These are phyloP conservation scores for Excoecaria agallocha DNA, from an alignment of 345 rosid genomes.

Conservation along the genomic window DNA sequence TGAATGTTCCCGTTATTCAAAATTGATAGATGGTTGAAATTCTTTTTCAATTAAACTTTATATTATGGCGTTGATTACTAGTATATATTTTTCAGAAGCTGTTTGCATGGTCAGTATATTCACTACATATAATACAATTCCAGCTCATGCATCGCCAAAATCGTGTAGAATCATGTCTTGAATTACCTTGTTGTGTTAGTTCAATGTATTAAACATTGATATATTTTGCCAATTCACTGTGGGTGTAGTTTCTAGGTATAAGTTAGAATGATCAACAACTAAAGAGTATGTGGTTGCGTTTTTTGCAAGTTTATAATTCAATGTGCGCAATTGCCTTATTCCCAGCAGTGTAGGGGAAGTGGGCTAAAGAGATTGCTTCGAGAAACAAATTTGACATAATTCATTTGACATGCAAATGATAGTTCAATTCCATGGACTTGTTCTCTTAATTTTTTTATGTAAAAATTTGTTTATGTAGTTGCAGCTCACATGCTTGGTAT, in stretches of 20 bases:
- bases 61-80: background rate
- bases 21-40: background rate
- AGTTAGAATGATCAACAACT: background rate
- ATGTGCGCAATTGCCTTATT: background rate
- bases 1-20: background rate
- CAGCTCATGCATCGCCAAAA: background rate
- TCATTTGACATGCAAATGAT: background rate
- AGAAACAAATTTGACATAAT: background rate
- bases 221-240: background rate
- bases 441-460: background rate
- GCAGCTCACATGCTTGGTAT: background rate
- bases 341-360: background rate
- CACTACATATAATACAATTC: background rate
- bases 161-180: background rate
- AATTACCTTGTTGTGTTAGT: background rate
- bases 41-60: background rate
- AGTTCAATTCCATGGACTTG: background rate
- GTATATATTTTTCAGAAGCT: background rate
- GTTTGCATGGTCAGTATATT: background rate
- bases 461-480: background rate
- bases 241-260: slow-evolving; percentile 7
- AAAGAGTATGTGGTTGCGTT: background rate
- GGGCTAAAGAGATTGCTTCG: background rate
- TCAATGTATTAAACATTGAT: background rate
- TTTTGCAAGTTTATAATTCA: background rate